phyloP scores from a whole-genome alignment of 441 rosid species.

The Corymbia citriodora region DNA sequence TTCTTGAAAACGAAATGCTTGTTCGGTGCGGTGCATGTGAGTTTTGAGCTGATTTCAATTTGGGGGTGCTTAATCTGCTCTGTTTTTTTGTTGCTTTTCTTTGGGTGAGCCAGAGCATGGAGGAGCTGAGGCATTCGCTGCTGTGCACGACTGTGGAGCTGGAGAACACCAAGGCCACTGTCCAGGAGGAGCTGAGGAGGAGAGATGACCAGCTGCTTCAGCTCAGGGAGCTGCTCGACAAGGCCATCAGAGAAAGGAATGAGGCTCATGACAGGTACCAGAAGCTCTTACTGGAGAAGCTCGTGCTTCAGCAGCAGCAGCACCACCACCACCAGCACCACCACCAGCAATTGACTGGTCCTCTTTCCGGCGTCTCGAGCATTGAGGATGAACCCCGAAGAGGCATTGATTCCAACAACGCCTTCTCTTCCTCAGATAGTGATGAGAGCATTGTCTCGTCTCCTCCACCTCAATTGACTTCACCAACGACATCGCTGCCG shows the following conservation, averaged over 20 bases:
- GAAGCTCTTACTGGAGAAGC: slow-evolving; percentile 35
- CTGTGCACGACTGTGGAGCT: slow-evolving; percentile 50
- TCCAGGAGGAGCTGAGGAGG: slow-evolving; percentile 44
- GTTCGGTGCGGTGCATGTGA: not conserved
- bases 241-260: slow-evolving; percentile 44
- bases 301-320: slow-evolving; percentile 23
- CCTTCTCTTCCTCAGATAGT: slow-evolving; percentile 66
- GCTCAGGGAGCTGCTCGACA: slow-evolving; percentile 35
- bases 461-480: slow-evolving; percentile 14
- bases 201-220: slow-evolving; percentile 48
- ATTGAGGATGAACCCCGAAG: slow-evolving; percentile 45
- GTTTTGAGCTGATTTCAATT: not conserved
- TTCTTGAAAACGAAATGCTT: not conserved
- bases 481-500: not conserved
- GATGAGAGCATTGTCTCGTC: slow-evolving; percentile 95
- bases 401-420: slow-evolving; percentile 40
- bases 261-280: slow-evolving; percentile 43
- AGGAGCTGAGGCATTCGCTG: slow-evolving; percentile 55
- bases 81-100: not conserved
- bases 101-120: slow-evolving; percentile 47
- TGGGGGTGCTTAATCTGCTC: not conserved
- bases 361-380: slow-evolving; percentile 56
- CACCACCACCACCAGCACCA: too few relatives aligned
- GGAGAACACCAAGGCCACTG: slow-evolving; percentile 44
- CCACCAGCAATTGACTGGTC: slow-evolving; percentile 4